Conservation (phyloP, 1,284 basidiomycete species). For the Boletellus deceptivus region DNA sequence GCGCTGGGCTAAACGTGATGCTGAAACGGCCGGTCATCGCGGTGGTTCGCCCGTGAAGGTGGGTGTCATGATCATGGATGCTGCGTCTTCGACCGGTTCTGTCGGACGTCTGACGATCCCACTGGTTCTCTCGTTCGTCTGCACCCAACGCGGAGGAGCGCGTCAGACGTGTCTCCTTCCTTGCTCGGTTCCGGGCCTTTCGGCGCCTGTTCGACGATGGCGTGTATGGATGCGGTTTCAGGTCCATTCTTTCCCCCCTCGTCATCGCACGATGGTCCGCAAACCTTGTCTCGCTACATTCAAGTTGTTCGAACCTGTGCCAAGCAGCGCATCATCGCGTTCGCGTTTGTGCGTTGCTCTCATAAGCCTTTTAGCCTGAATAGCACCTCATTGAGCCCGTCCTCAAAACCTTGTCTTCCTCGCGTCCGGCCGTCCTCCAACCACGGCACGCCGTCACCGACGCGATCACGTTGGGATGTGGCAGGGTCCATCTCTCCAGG, state of each 20-base stretch:
- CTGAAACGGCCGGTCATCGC: neutral
- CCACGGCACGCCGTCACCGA: neutral
- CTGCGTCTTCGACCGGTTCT: no score
- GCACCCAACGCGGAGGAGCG: no score
- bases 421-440: neutral
- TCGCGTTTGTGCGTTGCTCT: neutral
- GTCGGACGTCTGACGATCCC: no score
- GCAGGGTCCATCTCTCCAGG: no score
- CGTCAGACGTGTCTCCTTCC: no score
- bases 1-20: no score
- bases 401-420: neutral
- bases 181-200: neutral
- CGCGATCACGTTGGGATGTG: neutral
- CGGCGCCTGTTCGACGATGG: no score
- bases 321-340: no score
- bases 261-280: neutral
- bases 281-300: neutral
- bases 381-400: neutral
- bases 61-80: no score
- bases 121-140: no score
- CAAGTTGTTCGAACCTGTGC: no score
- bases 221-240: no score
- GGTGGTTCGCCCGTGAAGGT: neutral
- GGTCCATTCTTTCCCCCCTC: neutral
- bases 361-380: conserved; percentile 3